Percentiles rank a stretch among this genome's conserved stretches.
phyloP scores from a whole-genome alignment of 2,329 filamentous ascomycete genomes.

The Ceratocystis alfenasii region DNA sequence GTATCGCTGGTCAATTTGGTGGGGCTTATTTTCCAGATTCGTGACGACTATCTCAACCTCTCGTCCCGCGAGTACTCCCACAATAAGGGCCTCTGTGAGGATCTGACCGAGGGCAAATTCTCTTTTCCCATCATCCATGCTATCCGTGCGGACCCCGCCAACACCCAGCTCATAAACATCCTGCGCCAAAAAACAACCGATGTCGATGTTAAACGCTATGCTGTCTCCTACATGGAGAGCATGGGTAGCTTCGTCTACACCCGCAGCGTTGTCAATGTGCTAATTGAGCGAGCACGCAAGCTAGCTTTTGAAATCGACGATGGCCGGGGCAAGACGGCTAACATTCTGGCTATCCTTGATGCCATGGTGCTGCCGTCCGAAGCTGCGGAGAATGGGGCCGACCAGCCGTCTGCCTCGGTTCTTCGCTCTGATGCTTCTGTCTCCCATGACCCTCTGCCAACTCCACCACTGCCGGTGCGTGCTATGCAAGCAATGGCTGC shows the following conservation, averaged over 20 bases:
- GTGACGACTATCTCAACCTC: slow-evolving; percentile 90
- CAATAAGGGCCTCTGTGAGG: slow-evolving; percentile 91
- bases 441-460: neutral
- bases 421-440: neutral
- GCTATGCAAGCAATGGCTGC: slow-evolving; percentile 13
- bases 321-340: slow-evolving; percentile 42
- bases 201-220: slow-evolving; percentile 81
- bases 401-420: neutral
- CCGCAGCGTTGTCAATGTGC: slow-evolving; percentile 49
- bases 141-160: slow-evolving; percentile 62
- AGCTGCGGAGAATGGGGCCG: neutral
- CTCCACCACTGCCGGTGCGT: slow-evolving; percentile 10
- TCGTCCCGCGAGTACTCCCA: slow-evolving; percentile 60
- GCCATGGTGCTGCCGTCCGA: slow-evolving; percentile 39
- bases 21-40: slow-evolving; percentile 79
- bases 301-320: slow-evolving; percentile 54
- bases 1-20: slow-evolving; percentile 75
- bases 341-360: slow-evolving; percentile 56
- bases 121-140: slow-evolving; percentile 91
- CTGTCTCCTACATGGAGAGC: slow-evolving; percentile 78
- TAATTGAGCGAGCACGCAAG: slow-evolving; percentile 51
- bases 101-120: slow-evolving; percentile 94
- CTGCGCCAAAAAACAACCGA: slow-evolving; percentile 80
- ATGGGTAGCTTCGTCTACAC: slow-evolving; percentile 87
- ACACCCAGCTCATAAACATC: slow-evolving; percentile 79